A percentile compares a stretch with the other conserved stretches of the same genome.
Conservation (phyloP, 2,329 filamentous ascomycete species). For the Trichoderma sp. region DNA sequence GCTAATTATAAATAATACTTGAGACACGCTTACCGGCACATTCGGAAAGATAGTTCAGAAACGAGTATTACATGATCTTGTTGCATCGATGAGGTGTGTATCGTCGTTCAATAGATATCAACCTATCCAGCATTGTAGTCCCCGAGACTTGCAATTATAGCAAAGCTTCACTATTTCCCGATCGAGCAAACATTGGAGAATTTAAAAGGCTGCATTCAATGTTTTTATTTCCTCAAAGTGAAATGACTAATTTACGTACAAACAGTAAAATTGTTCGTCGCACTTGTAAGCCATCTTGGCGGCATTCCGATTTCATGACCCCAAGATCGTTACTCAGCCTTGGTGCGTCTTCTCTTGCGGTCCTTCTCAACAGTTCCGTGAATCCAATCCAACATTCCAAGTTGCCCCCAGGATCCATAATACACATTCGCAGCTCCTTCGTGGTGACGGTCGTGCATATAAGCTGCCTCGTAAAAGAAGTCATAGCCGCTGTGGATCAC, state of each 20-base stretch:
- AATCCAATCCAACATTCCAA: slow-evolving; percentile 56
- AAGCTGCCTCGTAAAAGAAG: slow-evolving; percentile 49
- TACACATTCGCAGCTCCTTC: slow-evolving; percentile 56
- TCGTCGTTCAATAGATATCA: neutral
- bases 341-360: slow-evolving; percentile 10
- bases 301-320: neutral
- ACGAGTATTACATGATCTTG: too few species aligned
- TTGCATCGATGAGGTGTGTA: too few species aligned
- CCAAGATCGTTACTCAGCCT: slow-evolving; percentile 2
- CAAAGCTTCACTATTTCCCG: rapidly evolving
- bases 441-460: slow-evolving; percentile 58
- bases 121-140: neutral
- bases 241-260: neutral
- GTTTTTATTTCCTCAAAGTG: neutral
- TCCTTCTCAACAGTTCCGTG: slow-evolving; percentile 47
- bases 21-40: too few species aligned
- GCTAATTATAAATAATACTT: too few species aligned
- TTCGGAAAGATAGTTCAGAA: too few species aligned
- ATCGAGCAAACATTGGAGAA: neutral
- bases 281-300: neutral
- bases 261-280: neutral
- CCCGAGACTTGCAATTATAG: neutral
- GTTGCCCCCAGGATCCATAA: slow-evolving; percentile 43
- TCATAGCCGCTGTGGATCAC: slow-evolving; percentile 61
- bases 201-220: neutral